Evolutionary conservation across 2,329 filamentous ascomycete genomes (phyloP).

Genomic region (Aspergillus arachidicola): DNA sequence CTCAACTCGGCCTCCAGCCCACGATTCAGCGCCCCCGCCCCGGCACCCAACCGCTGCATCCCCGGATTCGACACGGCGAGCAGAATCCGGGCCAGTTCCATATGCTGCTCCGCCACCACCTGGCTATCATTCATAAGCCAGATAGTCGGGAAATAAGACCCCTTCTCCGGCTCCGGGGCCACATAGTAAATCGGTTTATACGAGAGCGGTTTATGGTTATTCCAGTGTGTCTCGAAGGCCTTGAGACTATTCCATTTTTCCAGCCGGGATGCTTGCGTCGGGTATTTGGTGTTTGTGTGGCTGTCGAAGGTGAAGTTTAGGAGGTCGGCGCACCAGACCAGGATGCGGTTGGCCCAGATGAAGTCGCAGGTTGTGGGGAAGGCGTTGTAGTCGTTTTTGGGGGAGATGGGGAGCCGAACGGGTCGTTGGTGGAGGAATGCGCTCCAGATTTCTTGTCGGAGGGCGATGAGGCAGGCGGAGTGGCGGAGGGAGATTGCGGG

Average conservation of each 20-base stretch:
- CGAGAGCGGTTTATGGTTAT: constrained; percentile 48
- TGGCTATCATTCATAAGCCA: constrained; percentile 60
- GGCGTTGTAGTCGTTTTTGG: constrained; percentile 54
- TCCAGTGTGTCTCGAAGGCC: constrained; percentile 37
- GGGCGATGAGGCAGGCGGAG: constrained; percentile 47
- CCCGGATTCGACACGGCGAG: constrained; percentile 58
- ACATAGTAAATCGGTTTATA: constrained; percentile 58
- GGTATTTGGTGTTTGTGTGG: neutral
- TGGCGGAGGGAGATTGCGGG: constrained; percentile 37
- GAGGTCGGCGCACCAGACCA: constrained; percentile 63
- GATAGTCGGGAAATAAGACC: constrained; percentile 58
- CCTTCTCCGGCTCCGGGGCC: constrained; percentile 34
- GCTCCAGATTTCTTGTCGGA: constrained; percentile 52
- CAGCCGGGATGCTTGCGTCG: neutral
- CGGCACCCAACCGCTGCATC: neutral
- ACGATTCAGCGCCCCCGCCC: neutral
- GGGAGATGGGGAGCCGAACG: constrained; percentile 55
- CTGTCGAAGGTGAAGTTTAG: constrained; percentile 62
- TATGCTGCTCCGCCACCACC: constrained; percentile 62
- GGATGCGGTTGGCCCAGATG: constrained; percentile 62
- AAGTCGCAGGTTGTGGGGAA: constrained; percentile 54
- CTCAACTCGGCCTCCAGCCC: neutral
- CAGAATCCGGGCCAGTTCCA: constrained; percentile 60
- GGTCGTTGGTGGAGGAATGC: constrained; percentile 45
- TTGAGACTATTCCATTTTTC: constrained; percentile 32